These are phyloP conservation scores for Heliosperma pusillum DNA, from an alignment of 148 eudicot genomes.

Conservation along the genomic window DNA sequence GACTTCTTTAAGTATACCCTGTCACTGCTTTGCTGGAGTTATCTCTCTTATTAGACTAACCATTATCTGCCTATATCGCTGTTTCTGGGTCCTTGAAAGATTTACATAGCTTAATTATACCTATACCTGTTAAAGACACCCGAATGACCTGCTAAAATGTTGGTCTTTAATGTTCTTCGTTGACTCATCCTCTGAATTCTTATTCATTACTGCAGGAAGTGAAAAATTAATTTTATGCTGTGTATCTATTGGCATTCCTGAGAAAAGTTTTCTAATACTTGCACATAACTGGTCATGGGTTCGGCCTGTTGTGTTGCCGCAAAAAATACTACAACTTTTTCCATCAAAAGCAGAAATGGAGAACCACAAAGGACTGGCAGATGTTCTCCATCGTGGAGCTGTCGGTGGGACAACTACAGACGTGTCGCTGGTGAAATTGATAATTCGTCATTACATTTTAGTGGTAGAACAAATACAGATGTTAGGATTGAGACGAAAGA, in stretches of 20 bases:
- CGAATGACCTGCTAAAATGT: conserved; percentile 2
- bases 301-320: conserved; percentile 56
- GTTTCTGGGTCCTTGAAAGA: not conserved
- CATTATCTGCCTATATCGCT: not conserved
- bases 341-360: conserved; percentile 31
- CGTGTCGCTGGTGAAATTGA: conserved; percentile 48
- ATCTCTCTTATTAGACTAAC: not conserved
- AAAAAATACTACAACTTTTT: conserved; percentile 30
- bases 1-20: not conserved
- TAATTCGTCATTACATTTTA: conserved; percentile 18
- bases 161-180: not conserved
- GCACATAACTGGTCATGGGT: conserved; percentile 38
- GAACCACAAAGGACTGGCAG: conserved; percentile 30
- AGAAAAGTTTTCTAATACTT: not conserved
- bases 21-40: not conserved
- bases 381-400: conserved; percentile 57
- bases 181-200: not conserved
- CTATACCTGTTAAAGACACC: not conserved
- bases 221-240: not conserved
- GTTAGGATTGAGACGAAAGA: conserved; percentile 33
- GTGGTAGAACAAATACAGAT: conserved; percentile 27
- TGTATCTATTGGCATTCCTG: not conserved
- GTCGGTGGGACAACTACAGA: conserved; percentile 43
- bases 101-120: not conserved
- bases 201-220: conserved; percentile 18